These are phyloP conservation scores for Keithomyces neogunnii DNA, from an alignment of 2,329 filamentous ascomycete species.

Conservation along the genomic window DNA sequence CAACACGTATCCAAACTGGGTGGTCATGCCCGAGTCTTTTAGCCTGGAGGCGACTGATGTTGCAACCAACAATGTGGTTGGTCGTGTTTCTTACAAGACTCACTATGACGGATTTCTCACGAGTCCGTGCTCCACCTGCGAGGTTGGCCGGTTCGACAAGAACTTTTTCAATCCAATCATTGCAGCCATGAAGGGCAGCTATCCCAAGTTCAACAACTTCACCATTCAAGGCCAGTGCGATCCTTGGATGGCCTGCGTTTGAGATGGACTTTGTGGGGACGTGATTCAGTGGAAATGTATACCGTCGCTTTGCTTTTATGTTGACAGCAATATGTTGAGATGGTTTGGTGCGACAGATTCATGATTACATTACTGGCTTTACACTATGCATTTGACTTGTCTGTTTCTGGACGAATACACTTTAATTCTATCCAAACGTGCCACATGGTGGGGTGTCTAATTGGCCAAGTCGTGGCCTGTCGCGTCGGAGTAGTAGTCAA, in stretches of 20 bases:
- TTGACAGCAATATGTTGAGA: slow-evolving; percentile 1
- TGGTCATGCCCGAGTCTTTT: slow-evolving; percentile 31
- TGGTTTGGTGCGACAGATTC: slow-evolving; percentile 7
- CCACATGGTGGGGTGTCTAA: background rate
- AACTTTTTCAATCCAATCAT: slow-evolving; percentile 29
- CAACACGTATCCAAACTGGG: slow-evolving; percentile 22
- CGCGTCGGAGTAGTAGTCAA: slow-evolving; percentile 17
- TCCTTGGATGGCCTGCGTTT: slow-evolving; percentile 29
- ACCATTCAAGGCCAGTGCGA: slow-evolving; percentile 27
- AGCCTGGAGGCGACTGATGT: slow-evolving; percentile 25
- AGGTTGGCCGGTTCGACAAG: slow-evolving; percentile 25
- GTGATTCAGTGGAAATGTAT: background rate
- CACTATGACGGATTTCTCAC: slow-evolving; percentile 28
- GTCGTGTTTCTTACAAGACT: slow-evolving; percentile 27
- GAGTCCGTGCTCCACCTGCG: slow-evolving; percentile 27
- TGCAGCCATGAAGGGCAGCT: slow-evolving; percentile 27
- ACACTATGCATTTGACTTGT: slow-evolving; percentile 9
- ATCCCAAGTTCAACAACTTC: slow-evolving; percentile 29
- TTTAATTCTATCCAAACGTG: slow-evolving; percentile 1
- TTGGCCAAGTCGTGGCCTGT: background rate
- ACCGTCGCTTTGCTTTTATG: background rate
- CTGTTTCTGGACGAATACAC: slow-evolving; percentile 6
- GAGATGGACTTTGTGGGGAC: slow-evolving; percentile 3
- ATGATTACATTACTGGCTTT: slow-evolving; percentile 11
- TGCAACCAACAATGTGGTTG: slow-evolving; percentile 22